Base-by-base conservation (phyloP, 2,329 filamentous ascomycete species). In the Paraconiothyrium brasiliense region DNA sequence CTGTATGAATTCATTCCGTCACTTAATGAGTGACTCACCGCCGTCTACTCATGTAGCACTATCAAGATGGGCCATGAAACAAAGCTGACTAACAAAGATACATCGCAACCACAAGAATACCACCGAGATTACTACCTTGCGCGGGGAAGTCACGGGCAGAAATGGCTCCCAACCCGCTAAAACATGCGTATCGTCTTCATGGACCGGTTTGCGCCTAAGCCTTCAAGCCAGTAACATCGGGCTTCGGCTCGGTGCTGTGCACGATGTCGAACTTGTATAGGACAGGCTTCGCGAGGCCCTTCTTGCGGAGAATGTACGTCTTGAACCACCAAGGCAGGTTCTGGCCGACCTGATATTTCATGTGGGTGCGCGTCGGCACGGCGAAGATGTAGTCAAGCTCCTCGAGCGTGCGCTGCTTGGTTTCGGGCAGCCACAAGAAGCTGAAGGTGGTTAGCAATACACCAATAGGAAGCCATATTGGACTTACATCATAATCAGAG, bases 401-500 rank as follows among this genome's bases (percentile, higher is more conserved):
- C 66, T 84, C 82, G 13, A 84, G 79, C 0, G 82, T 82, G 9
- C 79, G 72, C 63, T 83, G 80, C 69, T 84, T 83, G 50, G 81
- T 84, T 67, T 84, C 82, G 32, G 80, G 79, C 35, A 84, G 76
- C 72, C 84, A 86, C 44, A 90, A 79, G 79, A 89, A 89, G 65
- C 69, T 73, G 37, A 20, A 20, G n/a, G 47, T 37, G 16, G 50
- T 70, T 47, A 67, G 58, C 30, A 37, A 13, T 22, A 54, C 34
- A 49, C 32, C 7, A 43, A 16, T 20, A 8, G 7, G 37, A 48
- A 48, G n/a, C 10, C 5, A 27, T 50, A 35, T 1, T 39, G 30
- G 1, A 62, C 67, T 69, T 67, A 74, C 67, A 90, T 90, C 80
- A 91, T 85, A 27, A 87, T 60, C 16, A 90, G 80, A 0, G 88